Conservation (phyloP, 2,329 filamentous ascomycete genomes). For the Penicillium sumatraense region DNA sequence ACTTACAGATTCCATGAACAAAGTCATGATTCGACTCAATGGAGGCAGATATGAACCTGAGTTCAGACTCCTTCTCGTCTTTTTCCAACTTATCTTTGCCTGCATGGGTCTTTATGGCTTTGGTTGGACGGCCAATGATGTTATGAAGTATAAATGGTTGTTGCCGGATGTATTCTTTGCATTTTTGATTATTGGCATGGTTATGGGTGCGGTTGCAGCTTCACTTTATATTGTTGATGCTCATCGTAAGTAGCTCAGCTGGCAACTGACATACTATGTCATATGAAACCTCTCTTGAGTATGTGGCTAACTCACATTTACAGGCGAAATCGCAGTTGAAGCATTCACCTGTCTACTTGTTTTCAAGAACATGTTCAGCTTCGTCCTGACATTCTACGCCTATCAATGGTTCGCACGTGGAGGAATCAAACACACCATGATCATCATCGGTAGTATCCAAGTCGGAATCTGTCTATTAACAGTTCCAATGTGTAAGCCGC, state of each 20-base stretch:
- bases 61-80: constrained; percentile 80
- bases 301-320: constrained; percentile 12
- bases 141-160: constrained; percentile 68
- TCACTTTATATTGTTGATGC: constrained; percentile 92
- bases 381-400: constrained; percentile 79
- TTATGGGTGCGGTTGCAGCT: constrained; percentile 83
- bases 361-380: constrained; percentile 95
- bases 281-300: not conserved
- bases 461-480: constrained; percentile 74
- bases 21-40: constrained; percentile 73
- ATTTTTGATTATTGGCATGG: constrained; percentile 85
- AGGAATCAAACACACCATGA: constrained; percentile 66
- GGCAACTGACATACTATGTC: no score
- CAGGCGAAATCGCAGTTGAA: constrained; percentile 80
- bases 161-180: constrained; percentile 82
- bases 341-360: constrained; percentile 87
- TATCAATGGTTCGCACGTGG: constrained; percentile 76
- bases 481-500: constrained; percentile 74
- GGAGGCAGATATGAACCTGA: constrained; percentile 87
- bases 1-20: constrained; percentile 74
- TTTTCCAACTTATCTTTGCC: constrained; percentile 80
- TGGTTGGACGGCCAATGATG: constrained; percentile 70
- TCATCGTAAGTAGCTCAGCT: constrained; percentile 73
- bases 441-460: constrained; percentile 75
- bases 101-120: constrained; percentile 83